Percentiles rank a stretch among this genome's conserved stretches.
Evolutionary conservation across 2,329 filamentous ascomycete genomes (phyloP).

Genomic region (Aureobasidium sp.): DNA sequence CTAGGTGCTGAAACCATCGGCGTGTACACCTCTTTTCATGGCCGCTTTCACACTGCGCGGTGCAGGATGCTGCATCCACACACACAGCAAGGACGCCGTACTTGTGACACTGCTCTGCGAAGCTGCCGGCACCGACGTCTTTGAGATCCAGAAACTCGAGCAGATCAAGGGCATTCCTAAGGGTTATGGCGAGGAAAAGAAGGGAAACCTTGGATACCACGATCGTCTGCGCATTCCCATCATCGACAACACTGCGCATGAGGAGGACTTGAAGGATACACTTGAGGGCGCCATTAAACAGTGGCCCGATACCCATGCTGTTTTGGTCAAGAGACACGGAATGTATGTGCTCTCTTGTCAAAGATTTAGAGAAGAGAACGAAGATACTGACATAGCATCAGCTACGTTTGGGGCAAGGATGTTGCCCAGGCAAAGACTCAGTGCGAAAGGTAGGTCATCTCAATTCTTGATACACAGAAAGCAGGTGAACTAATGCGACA

Average conservation of each 20-base stretch:
- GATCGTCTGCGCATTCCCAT: constrained; percentile 88
- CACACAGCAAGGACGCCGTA: constrained; percentile 98
- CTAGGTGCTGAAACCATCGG: constrained; percentile 72
- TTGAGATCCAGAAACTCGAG: constrained; percentile 96
- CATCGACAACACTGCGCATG: constrained; percentile 95
- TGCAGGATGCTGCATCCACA: constrained; percentile 95
- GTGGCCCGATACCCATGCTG: constrained; percentile 88
- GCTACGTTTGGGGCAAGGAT: constrained; percentile 90
- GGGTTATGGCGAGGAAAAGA: constrained; percentile 54
- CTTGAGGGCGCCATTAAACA: constrained; percentile 84
- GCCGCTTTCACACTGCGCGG: constrained; percentile 79
- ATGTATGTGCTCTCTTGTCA: constrained; percentile 50
- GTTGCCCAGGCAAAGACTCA: constrained; percentile 97
- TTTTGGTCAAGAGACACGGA: constrained; percentile 84
- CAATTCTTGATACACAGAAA: background rate
- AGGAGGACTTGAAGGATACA: constrained; percentile 89
- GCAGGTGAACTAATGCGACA: constrained; percentile 17
- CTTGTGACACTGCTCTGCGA: constrained; percentile 88
- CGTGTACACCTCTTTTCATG: constrained; percentile 94
- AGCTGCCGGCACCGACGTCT: constrained; percentile 47
- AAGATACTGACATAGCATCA: constrained; percentile 19
- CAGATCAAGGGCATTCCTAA: constrained; percentile 84
- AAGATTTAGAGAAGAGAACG: background rate
- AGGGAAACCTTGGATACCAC: constrained; percentile 83
- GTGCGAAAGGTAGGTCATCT: constrained; percentile 63